Percentiles rank a stretch among this genome's conserved stretches.
These are phyloP conservation scores for Pseudopediastrum boryanum DNA, from an alignment of 139 green algal genomes.

Conservation along the genomic window DNA sequence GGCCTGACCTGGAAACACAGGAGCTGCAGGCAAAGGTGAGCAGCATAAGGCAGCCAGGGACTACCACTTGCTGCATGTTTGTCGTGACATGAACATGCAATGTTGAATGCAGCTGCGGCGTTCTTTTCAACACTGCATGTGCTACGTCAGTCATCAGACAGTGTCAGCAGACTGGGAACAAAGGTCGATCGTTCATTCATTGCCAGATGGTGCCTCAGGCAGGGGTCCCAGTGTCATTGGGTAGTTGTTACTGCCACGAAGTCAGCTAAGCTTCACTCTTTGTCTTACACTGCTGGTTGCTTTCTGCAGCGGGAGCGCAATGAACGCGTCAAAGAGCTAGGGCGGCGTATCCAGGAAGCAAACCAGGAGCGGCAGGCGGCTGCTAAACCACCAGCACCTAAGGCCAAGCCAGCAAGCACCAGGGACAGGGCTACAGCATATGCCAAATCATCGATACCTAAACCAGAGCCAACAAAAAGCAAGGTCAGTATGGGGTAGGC, in stretches of 20 bases:
- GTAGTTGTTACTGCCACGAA: background rate
- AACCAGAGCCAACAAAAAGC: conserved; percentile 12
- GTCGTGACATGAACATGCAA: too few relatives aligned
- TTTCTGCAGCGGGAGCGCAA: conserved; percentile 50
- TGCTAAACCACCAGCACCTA: background rate
- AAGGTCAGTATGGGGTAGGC: background rate
- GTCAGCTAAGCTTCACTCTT: background rate
- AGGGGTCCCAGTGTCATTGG: background rate
- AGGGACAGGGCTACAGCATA: conserved; percentile 20
- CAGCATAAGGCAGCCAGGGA: too few relatives aligned
- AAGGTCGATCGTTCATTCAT: background rate
- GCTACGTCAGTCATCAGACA: too few relatives aligned
- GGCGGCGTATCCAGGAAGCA: conserved; percentile 13
- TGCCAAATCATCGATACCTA: conserved; percentile 15
- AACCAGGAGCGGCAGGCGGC: conserved; percentile 22
- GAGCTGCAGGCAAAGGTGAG: conserved; percentile 65
- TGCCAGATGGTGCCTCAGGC: background rate
- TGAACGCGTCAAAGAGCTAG: conserved; percentile 61
- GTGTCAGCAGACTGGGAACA: background rate
- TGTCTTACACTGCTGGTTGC: background rate
- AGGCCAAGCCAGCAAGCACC: conserved; percentile 22
- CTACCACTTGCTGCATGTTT: background rate
- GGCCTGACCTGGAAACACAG: conserved; percentile 62
- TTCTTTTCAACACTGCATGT: background rate
- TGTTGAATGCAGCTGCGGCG: background rate